phyloP scores from a whole-genome alignment of 139 green algal species.

The Marvania coccoides region DNA sequence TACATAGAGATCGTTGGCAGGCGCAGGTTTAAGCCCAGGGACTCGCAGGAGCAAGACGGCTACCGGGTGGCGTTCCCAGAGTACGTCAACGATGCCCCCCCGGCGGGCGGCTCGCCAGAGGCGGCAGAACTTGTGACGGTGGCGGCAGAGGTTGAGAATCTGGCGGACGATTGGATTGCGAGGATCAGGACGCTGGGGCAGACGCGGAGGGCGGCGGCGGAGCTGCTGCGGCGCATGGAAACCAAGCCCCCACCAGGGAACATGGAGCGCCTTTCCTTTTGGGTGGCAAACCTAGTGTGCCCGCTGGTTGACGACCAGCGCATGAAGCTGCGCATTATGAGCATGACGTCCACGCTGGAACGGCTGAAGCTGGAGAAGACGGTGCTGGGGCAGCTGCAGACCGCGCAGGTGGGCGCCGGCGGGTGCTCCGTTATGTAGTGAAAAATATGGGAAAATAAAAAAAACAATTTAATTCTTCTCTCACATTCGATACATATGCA shows the following conservation, averaged over 20 bases:
- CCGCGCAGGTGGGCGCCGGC: neutral
- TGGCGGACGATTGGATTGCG: slow-evolving; percentile 25
- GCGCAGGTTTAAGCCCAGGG: slow-evolving; percentile 40
- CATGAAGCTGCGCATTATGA: neutral
- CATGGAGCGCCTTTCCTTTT: slow-evolving; percentile 43
- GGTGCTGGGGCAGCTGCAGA: slow-evolving; percentile 8
- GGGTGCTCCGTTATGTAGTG: neutral
- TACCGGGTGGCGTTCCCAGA: slow-evolving; percentile 54
- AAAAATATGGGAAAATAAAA: no score
- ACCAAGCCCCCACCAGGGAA: slow-evolving; percentile 21
- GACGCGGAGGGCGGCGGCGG: slow-evolving; percentile 5
- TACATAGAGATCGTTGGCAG: slow-evolving; percentile 61
- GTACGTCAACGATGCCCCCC: slow-evolving; percentile 21
- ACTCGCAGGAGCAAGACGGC: slow-evolving; percentile 55
- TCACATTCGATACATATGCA: no score
- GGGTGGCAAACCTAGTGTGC: slow-evolving; percentile 27
- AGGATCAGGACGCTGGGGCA: slow-evolving; percentile 14
- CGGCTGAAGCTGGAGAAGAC: neutral
- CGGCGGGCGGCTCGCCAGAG: neutral
- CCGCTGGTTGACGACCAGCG: slow-evolving; percentile 4
- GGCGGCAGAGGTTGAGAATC: slow-evolving; percentile 7
- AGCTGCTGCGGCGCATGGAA: slow-evolving; percentile 28
- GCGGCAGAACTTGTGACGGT: neutral
- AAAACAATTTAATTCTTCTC: no score
- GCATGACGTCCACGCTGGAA: neutral